A percentile compares a stretch with the other conserved stretches of the same genome.
These are phyloP conservation scores for Triticum urartu DNA, from an alignment of 176 grass and related monocot genomes.

Conservation along the genomic window DNA sequence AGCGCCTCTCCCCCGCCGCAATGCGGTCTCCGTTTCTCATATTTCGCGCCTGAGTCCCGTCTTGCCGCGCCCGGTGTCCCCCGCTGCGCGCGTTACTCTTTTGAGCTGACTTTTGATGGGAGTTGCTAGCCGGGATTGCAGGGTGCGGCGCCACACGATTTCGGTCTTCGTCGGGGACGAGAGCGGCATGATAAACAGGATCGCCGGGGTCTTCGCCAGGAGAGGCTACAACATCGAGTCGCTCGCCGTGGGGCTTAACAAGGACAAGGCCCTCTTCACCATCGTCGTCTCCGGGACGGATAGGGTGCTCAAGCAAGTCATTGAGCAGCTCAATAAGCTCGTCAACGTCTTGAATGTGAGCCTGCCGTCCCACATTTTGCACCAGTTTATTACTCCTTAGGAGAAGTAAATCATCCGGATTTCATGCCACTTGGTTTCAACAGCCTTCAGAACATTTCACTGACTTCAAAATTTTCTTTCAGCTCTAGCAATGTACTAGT, in stretches of 20 bases:
- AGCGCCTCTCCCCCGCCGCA: neutral
- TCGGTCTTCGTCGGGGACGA: conserved; percentile 98
- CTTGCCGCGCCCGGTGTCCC: too few species aligned
- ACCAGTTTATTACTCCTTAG: neutral
- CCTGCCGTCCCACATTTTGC: neutral
- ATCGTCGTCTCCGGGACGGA: conserved; percentile 89
- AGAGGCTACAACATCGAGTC: conserved; percentile 98
- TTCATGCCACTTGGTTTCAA: neutral
- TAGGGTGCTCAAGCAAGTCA: conserved; percentile 76
- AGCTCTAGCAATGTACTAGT: too few species aligned
- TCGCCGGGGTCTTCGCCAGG: conserved; percentile 90
- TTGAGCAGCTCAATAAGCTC: conserved; percentile 91
- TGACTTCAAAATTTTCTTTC: neutral
- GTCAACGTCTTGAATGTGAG: conserved; percentile 79
- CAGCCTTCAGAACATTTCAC: neutral
- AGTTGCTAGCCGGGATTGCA: conserved; percentile 23
- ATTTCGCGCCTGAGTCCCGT: neutral
- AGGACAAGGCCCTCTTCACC: conserved; percentile 96
- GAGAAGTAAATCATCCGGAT: neutral
- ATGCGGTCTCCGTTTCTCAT: neutral
- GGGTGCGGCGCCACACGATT: conserved; percentile 81
- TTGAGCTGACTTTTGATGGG: neutral
- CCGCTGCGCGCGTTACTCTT: neutral
- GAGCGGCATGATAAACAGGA: conserved; percentile 97
- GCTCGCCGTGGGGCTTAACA: conserved; percentile 94